phyloP scores from a whole-genome alignment of 129 eudicot genomes.

The Centaurea solstitialis region DNA sequence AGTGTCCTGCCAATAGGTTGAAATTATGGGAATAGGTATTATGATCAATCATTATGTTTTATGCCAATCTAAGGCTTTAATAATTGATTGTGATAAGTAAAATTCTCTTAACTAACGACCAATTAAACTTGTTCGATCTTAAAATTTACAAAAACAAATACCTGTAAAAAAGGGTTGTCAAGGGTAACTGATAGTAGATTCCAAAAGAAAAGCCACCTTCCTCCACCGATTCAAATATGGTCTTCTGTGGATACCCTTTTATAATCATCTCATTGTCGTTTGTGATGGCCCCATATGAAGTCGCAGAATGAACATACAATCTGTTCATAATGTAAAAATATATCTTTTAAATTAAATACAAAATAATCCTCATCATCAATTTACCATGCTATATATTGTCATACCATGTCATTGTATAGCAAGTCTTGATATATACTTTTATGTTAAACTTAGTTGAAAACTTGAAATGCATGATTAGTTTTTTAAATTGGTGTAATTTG shows the following conservation, averaged over 20 bases:
- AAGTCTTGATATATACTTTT: no score
- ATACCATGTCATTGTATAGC: no score
- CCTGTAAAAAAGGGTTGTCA: slow-evolving; percentile 85
- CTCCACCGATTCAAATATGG: slow-evolving; percentile 81
- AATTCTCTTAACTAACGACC: neutral
- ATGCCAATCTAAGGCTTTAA: neutral
- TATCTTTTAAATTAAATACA: no score
- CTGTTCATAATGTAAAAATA: neutral
- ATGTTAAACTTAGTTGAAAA: no score
- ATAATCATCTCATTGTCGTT: slow-evolving; percentile 61
- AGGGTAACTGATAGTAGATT: slow-evolving; percentile 82
- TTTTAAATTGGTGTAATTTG: no score
- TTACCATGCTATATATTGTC: no score
- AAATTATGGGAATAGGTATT: neutral
- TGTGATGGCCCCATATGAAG: slow-evolving; percentile 68
- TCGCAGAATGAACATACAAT: slow-evolving; percentile 80
- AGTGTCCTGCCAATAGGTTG: neutral
- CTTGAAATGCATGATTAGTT: no score
- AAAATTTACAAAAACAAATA: neutral
- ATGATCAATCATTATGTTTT: neutral
- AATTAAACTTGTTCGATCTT: neutral
- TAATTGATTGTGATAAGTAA: neutral
- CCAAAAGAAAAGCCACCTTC: slow-evolving; percentile 73
- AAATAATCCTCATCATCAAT: no score
- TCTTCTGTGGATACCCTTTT: slow-evolving; percentile 84